A percentile compares a stretch with the other conserved stretches of the same genome.
phyloP scores from a whole-genome alignment of 1,284 basidiomycete genomes.

The Pisolithus thermaeus region DNA sequence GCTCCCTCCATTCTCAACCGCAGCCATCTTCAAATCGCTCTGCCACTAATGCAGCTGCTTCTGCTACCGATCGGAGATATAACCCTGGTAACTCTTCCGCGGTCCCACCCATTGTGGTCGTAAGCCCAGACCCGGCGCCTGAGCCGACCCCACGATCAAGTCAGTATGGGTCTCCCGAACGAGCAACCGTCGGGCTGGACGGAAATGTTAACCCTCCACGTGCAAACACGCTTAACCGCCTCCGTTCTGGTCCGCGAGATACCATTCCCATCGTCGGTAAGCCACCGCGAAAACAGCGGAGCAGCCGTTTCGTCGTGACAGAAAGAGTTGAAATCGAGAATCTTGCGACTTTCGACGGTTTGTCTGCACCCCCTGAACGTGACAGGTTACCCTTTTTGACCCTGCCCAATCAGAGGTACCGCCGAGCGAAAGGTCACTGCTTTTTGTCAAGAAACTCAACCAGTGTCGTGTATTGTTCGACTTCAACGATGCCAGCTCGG shows the following conservation, averaged over 20 bases:
- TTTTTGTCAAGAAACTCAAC: conserved; percentile 93
- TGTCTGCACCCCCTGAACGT: background rate
- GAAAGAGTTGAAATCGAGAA: conserved; percentile 97
- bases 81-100: conserved; percentile 42
- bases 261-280: conserved; percentile 94
- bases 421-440: conserved; percentile 80
- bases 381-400: conserved; percentile 4
- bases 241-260: conserved; percentile 79
- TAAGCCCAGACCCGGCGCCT: conserved; percentile 70
- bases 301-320: conserved; percentile 92
- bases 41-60: conserved; percentile 26
- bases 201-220: conserved; percentile 52
- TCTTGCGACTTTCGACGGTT: conserved; percentile 89
- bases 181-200: conserved; percentile 47
- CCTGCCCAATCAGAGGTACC: conserved; percentile 66
- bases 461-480: conserved; percentile 98
- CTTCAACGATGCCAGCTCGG: conserved; percentile 96
- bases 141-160: conserved; percentile 44
- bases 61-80: conserved; percentile 50
- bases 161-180: conserved; percentile 42
- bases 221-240: conserved; percentile 58
- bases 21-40: conserved; percentile 40
- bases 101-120: conserved; percentile 85
- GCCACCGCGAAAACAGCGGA: conserved; percentile 92
- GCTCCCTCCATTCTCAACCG: conserved; percentile 29